Percentiles rank a stretch among this genome's conserved stretches.
These are phyloP conservation scores for Amphirosellinia nigrospora DNA, from an alignment of 495 filamentous ascomycete species.

Conservation along the genomic window DNA sequence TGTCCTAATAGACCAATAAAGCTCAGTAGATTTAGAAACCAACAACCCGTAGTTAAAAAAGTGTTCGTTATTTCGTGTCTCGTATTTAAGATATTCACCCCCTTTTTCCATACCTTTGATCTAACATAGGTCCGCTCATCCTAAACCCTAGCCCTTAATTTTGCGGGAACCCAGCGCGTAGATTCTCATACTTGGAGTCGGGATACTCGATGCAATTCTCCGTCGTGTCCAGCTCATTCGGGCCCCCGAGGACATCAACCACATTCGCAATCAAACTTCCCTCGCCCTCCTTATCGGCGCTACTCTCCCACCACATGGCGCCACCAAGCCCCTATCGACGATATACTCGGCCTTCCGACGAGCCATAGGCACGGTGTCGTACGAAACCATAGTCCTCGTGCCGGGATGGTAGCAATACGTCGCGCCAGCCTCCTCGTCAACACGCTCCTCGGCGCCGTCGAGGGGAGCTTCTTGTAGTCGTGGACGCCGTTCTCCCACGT, in stretches of 20 bases:
- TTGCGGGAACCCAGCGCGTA: conserved; percentile 63
- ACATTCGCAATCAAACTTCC: conserved; percentile 76
- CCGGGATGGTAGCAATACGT: conserved; percentile 73
- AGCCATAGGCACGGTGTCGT: conserved; percentile 75
- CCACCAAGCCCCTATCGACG: conserved; percentile 69
- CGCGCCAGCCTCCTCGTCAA: conserved; percentile 63
- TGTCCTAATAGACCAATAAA: neutral
- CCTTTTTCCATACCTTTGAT: neutral
- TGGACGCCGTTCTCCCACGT: conserved; percentile 88
- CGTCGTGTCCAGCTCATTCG: conserved; percentile 59
- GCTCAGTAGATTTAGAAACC: neutral
- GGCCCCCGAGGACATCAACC: conserved; percentile 63
- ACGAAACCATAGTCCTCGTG: conserved; percentile 71
- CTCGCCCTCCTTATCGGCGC: conserved; percentile 70
- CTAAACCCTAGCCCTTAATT: conserved; percentile 29
- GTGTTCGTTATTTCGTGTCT: conserved; percentile 21
- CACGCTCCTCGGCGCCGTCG: conserved; percentile 56
- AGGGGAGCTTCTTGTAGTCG: conserved; percentile 78
- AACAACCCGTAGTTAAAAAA: neutral
- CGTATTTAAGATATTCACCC: neutral
- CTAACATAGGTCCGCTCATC: neutral
- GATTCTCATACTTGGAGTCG: conserved; percentile 80
- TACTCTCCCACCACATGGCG: conserved; percentile 97
- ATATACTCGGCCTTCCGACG: conserved; percentile 74
- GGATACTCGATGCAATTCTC: conserved; percentile 75